Conservation (phyloP, 2,329 filamentous ascomycete genomes). For the Diaporthe velutina region DNA sequence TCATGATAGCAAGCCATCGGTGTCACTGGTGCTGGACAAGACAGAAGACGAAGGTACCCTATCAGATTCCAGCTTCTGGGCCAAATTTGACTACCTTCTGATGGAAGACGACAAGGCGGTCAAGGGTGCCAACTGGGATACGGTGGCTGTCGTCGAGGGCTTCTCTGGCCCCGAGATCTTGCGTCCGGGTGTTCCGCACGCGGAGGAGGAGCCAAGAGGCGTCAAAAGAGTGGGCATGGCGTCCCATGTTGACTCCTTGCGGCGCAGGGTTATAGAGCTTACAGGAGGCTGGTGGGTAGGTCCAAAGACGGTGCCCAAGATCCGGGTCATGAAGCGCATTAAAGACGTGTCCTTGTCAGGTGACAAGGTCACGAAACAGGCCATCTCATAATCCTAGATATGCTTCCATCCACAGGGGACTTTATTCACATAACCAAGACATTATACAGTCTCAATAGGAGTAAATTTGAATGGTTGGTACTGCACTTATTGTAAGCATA, state of each 20-base stretch:
- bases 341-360: conserved; percentile 36
- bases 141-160: conserved; percentile 68
- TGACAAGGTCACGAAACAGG: conserved; percentile 16
- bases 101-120: conserved; percentile 64
- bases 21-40: conserved; percentile 66
- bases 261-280: conserved; percentile 55
- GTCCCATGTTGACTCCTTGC: conserved; percentile 53
- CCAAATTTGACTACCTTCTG: conserved; percentile 73
- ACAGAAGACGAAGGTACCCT: conserved; percentile 66
- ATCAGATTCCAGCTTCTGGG: conserved; percentile 68
- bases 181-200: conserved; percentile 56
- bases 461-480: not conserved
- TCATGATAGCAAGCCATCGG: conserved; percentile 19
- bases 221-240: conserved; percentile 61
- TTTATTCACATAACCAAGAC: not conserved
- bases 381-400: conserved; percentile 1
- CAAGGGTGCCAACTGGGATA: conserved; percentile 66
- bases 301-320: conserved; percentile 69
- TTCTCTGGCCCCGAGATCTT: conserved; percentile 72
- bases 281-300: conserved; percentile 76
- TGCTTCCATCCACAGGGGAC: no score
- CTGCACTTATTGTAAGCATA: not conserved
- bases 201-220: conserved; percentile 40
- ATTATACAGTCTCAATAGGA: not conserved
- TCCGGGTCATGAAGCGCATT: conserved; percentile 62